Conservation (phyloP, 1,139 yeast species). For the Geotrichum candidum region DNA sequence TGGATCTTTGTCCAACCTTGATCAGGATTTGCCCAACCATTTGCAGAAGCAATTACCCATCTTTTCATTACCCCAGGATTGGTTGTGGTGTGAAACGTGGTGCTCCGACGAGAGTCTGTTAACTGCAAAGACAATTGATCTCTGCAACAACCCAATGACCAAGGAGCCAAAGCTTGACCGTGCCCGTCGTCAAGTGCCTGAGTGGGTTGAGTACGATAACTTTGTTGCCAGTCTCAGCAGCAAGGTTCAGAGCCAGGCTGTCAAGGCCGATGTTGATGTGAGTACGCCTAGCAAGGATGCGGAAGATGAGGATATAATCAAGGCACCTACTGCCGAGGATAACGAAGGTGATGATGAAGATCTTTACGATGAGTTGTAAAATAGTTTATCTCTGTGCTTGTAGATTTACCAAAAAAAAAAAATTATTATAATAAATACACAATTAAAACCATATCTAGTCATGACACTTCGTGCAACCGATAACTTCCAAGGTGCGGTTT, state of each 20-base stretch:
- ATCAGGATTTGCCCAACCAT: conserved; percentile 88
- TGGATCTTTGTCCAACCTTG: conserved; percentile 70
- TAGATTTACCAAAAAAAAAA: background rate
- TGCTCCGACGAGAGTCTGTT: conserved; percentile 58
- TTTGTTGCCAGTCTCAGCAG: conserved; percentile 39
- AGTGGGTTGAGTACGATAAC: conserved; percentile 63
- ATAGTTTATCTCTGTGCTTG: background rate
- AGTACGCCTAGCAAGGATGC: conserved; percentile 18
- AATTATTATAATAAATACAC: background rate
- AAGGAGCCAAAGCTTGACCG: conserved; percentile 69
- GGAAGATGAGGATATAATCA: conserved; percentile 17
- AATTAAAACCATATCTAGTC: background rate
- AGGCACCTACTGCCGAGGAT: background rate
- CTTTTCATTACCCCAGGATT: conserved; percentile 67
- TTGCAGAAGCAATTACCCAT: conserved; percentile 64
- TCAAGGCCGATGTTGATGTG: conserved; percentile 18
- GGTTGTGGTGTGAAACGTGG: conserved; percentile 96
- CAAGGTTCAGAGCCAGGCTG: conserved; percentile 4
- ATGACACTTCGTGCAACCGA: background rate
- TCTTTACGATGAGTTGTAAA: conserved; percentile 7
- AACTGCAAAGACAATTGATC: conserved; percentile 70
- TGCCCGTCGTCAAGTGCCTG: conserved; percentile 70
- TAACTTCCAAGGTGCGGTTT: background rate
- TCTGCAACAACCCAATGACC: conserved; percentile 77
- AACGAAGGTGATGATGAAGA: conserved; percentile 6